phyloP scores from a whole-genome alignment of 148 eudicot genomes.

The Pouteria glomerata region DNA sequence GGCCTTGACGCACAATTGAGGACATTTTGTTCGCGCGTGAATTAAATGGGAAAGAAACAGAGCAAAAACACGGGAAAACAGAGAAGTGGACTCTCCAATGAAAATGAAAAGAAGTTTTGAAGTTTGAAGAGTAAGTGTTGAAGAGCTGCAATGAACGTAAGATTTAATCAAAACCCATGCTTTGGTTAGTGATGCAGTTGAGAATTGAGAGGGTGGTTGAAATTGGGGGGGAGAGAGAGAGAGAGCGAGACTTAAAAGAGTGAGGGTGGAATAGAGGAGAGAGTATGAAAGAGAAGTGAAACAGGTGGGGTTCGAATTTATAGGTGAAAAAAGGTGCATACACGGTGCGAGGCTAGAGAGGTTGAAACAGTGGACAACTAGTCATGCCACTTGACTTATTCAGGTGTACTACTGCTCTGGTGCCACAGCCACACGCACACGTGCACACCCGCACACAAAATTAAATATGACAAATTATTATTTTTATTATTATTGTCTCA shows the following conservation, averaged over 20 bases:
- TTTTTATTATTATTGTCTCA: no score
- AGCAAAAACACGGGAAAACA: slow-evolving; percentile 1
- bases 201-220: background rate
- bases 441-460: no score
- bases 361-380: no score
- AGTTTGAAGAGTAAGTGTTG: slow-evolving; percentile 1
- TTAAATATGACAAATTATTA: no score
- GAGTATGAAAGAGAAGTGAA: slow-evolving; percentile 27
- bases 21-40: slow-evolving; percentile 24
- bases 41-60: slow-evolving; percentile 3
- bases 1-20: slow-evolving; percentile 27
- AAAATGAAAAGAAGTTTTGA: background rate
- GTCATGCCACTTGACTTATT: no score
- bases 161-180: background rate
- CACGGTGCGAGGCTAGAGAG: no score
- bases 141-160: background rate
- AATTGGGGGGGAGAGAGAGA: background rate
- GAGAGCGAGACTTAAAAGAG: no score
- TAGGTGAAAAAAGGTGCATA: no score
- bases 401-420: no score
- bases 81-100: background rate
- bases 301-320: slow-evolving; percentile 27
- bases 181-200: no score
- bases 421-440: no score
- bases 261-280: slow-evolving; percentile 5